Percentiles rank a stretch among this genome's conserved stretches.
These are phyloP conservation scores for Lachnellula suecica DNA, from an alignment of 2,329 filamentous ascomycete species.

Conservation along the genomic window DNA sequence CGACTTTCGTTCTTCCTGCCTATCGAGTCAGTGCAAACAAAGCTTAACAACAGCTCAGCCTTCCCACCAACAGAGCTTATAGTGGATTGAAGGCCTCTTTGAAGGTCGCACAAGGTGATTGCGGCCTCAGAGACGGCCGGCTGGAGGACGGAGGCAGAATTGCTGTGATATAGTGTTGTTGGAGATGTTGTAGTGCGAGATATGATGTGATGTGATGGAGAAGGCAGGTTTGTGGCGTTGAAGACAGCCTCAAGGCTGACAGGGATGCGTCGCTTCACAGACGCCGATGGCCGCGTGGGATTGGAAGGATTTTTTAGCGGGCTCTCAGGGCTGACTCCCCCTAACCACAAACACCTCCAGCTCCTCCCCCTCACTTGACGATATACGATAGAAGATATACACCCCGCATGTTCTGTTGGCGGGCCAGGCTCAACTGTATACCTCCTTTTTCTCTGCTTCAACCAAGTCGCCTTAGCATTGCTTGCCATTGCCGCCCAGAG, in stretches of 20 bases:
- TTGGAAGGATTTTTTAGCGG: neutral
- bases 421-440: neutral
- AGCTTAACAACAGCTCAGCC: slow-evolving; percentile 25
- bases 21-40: slow-evolving; percentile 20
- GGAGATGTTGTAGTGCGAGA: neutral
- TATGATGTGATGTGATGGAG: neutral
- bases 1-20: slow-evolving; percentile 12
- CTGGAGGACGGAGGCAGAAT: slow-evolving; percentile 6
- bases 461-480: neutral
- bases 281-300: neutral
- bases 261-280: neutral
- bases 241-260: neutral
- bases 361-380: neutral
- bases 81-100: slow-evolving; percentile 12
- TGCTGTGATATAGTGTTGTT: slow-evolving; percentile 1
- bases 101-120: slow-evolving; percentile 16
- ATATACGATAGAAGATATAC: too few species aligned
- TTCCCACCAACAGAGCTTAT: slow-evolving; percentile 20
- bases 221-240: neutral
- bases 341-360: neutral
- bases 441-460: neutral
- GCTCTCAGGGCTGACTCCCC: neutral
- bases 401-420: neutral
- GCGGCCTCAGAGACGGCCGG: slow-evolving; percentile 1
- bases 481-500: too few species aligned